These are phyloP conservation scores for Didymella keratinophila DNA, from an alignment of 2,329 filamentous ascomycete genomes.

Conservation along the genomic window DNA sequence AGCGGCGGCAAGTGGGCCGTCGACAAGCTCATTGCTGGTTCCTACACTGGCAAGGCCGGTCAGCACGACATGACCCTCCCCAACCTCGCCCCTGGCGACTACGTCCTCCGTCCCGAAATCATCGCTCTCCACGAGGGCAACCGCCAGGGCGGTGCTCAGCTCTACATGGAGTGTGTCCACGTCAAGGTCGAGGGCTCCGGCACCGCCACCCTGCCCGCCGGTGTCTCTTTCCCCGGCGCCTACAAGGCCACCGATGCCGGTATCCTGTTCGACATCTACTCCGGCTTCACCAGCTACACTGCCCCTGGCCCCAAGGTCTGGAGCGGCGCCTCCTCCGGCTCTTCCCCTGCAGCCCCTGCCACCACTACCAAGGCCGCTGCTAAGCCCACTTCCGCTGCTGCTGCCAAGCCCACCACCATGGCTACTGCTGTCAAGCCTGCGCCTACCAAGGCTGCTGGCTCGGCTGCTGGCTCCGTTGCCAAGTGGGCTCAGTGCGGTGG, in stretches of 20 bases:
- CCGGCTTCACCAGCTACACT: slow-evolving; percentile 45
- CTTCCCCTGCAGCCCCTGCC: slow-evolving; percentile 25
- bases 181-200: slow-evolving; percentile 50
- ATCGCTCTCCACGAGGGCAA: slow-evolving; percentile 55
- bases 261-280: slow-evolving; percentile 55
- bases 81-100: slow-evolving; percentile 51
- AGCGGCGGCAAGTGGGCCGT: slow-evolving; percentile 51
- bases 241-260: slow-evolving; percentile 52
- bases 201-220: slow-evolving; percentile 44
- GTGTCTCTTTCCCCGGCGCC: slow-evolving; percentile 57
- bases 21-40: slow-evolving; percentile 45
- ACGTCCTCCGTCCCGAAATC: slow-evolving; percentile 56
- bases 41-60: slow-evolving; percentile 47
- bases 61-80: slow-evolving; percentile 54
- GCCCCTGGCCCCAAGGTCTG: slow-evolving; percentile 48
- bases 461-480: slow-evolving; percentile 22
- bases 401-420: slow-evolving; percentile 20
- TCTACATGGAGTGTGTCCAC: slow-evolving; percentile 57
- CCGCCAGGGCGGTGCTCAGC: slow-evolving; percentile 50
- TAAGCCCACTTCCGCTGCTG: slow-evolving; percentile 19
- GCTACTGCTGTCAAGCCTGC: slow-evolving; percentile 22
- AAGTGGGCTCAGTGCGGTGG: slow-evolving; percentile 56
- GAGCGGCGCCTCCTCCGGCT: slow-evolving; percentile 33
- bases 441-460: slow-evolving; percentile 3
- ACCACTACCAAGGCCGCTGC: slow-evolving; percentile 22